These are phyloP conservation scores for Neurospora sp. DNA, from an alignment of 495 filamentous ascomycete species.

Conservation along the genomic window DNA sequence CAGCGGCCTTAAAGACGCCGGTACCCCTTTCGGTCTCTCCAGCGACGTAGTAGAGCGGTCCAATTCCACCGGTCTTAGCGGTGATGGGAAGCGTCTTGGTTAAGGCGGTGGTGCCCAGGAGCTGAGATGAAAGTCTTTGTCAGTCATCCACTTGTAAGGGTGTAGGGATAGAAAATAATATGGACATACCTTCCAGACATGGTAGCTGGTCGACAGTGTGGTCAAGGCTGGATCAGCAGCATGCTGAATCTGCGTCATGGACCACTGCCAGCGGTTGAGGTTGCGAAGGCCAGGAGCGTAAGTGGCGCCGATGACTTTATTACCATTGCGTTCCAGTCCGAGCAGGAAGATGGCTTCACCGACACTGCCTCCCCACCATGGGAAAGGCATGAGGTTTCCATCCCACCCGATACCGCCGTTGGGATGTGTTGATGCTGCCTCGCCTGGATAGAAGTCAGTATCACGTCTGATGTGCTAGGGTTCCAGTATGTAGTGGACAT, in stretches of 20 bases:
- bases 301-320: conserved; percentile 35
- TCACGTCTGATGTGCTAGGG: not conserved
- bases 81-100: conserved; percentile 43
- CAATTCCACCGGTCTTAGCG: conserved; percentile 28
- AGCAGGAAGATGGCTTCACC: conserved; percentile 59
- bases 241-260: conserved; percentile 39
- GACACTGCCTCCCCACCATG: conserved; percentile 50
- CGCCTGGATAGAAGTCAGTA: conserved; percentile 14
- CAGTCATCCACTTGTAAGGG: conserved; percentile 10
- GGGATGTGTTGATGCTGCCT: conserved; percentile 49
- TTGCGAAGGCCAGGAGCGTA: conserved; percentile 32
- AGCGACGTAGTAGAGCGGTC: conserved; percentile 52
- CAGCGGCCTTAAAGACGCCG: conserved; percentile 50
- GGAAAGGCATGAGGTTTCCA: conserved; percentile 23
- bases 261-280: conserved; percentile 35
- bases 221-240: conserved; percentile 43
- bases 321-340: conserved; percentile 56
- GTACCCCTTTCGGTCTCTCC: conserved; percentile 24
- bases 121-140: conserved; percentile 28
- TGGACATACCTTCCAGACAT: conserved; percentile 31
- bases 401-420: conserved; percentile 40
- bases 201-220: conserved; percentile 34
- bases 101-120: conserved; percentile 44
- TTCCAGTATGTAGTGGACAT: conserved; percentile 23
- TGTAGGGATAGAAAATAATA: conserved; percentile 8